A percentile compares a stretch with the other conserved stretches of the same genome.
Conservation (phyloP, 768 basidiomycete genomes). For the Dendrothele bispora region DNA sequence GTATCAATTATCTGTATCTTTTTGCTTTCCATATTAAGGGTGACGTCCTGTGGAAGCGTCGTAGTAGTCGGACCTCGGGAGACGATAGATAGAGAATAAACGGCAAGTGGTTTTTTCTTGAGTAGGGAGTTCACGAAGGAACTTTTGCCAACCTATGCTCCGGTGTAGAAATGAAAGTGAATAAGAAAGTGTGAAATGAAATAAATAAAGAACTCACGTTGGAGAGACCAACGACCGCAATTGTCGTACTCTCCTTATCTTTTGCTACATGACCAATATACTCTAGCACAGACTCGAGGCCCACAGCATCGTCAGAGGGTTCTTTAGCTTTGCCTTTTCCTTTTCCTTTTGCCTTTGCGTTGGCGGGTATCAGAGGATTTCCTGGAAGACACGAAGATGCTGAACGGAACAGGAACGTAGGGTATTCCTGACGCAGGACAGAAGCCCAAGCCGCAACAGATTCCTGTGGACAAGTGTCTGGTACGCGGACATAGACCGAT, state of each 20-base stretch:
- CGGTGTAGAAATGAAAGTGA: conserved; percentile 9
- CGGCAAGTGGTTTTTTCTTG: conserved; percentile 46
- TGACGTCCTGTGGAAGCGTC: conserved; percentile 61
- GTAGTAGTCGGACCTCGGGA: conserved; percentile 73
- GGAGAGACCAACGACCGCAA: conserved; percentile 82
- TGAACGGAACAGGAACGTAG: conserved; percentile 72
- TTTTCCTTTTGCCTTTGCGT: conserved; percentile 47
- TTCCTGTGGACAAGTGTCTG: conserved; percentile 83
- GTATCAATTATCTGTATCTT: conserved; percentile 78
- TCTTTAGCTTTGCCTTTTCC: conserved; percentile 46
- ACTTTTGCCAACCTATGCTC: conserved; percentile 83
- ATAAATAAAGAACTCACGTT: conserved; percentile 54
- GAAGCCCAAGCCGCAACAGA: conserved; percentile 67
- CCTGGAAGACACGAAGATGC: conserved; percentile 65
- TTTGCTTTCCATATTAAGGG: conserved; percentile 44
- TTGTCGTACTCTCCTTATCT: conserved; percentile 46
- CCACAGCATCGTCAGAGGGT: conserved; percentile 57
- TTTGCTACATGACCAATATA: conserved; percentile 47
- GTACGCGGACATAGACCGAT: background rate
- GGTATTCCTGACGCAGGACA: conserved; percentile 57
- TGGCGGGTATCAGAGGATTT: conserved; percentile 19
- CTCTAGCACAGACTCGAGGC: conserved; percentile 50
- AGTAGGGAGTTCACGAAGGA: conserved; percentile 80
- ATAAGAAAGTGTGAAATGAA: background rate
- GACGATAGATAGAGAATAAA: conserved; percentile 56